Evolutionary conservation across 768 basidiomycete genomes (phyloP).

Genomic region (Baorangia bicolor): DNA sequence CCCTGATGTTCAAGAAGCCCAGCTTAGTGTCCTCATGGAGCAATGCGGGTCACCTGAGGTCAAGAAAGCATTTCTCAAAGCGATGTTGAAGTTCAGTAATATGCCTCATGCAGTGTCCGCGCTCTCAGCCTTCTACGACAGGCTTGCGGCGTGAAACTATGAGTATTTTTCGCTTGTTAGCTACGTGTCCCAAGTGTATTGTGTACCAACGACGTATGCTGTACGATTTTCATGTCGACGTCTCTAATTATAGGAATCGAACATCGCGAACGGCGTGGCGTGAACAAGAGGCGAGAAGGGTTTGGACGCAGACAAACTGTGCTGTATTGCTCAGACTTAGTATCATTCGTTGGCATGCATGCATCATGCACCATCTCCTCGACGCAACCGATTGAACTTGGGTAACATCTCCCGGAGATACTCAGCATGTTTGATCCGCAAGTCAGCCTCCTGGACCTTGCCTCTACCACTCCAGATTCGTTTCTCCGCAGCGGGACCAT

Average conservation of each 20-base stretch:
- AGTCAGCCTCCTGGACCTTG: slow-evolving; percentile 76
- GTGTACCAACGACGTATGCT: neutral
- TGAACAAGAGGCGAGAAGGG: neutral
- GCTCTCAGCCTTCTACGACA: slow-evolving; percentile 19
- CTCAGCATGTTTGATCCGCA: slow-evolving; percentile 85
- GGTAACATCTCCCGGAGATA: slow-evolving; percentile 91
- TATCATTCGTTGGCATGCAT: neutral
- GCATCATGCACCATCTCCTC: slow-evolving; percentile 51
- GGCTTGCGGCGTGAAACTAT: neutral
- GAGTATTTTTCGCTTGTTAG: neutral
- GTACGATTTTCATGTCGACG: neutral
- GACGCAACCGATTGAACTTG: slow-evolving; percentile 77
- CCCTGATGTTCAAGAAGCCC: slow-evolving; percentile 12
- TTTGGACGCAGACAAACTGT: neutral
- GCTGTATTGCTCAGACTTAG: neutral
- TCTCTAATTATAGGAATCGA: neutral
- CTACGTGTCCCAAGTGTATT: neutral
- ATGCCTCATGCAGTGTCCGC: slow-evolving; percentile 11
- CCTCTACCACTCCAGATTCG: slow-evolving; percentile 86
- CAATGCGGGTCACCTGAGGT: slow-evolving; percentile 7
- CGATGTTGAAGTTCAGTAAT: neutral
- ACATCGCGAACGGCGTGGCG: neutral
- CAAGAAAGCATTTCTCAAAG: slow-evolving; percentile 14
- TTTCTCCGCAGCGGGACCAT: slow-evolving; percentile 72
- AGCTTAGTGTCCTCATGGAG: slow-evolving; percentile 16